Evolutionary conservation across 176 grass and related monocot genomes (phyloP), one percentile per base, ranked within the genome.

Genomic region (Ensete glaucum): DNA sequence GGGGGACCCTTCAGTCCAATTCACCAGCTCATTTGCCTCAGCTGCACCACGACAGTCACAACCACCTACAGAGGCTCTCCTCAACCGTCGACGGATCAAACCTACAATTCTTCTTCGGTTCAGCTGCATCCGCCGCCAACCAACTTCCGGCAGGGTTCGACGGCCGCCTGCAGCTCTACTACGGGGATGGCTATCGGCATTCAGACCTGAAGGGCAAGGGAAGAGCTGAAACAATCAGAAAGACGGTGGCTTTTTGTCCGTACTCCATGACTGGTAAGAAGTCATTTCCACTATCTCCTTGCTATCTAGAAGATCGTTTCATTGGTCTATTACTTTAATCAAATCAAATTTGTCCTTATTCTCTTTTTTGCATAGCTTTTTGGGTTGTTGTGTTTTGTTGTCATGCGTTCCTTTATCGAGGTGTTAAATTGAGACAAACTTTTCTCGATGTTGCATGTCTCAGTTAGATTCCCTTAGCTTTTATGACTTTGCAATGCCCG

Each of bases 1-100:
- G 78, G 78, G 78, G 78, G 78, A 80, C 78, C 78, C 78, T 80
- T 80, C 78, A 80, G 78, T 80, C 78, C 78, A 80, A 80, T 80
- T 80, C 78, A 53, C 78, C 68, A 53, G 59, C 69, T 73, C 78
- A 73, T 49, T 80, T 80, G 78, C 69, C 78, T 80, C 76, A 78
- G 16, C 76, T 69, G 21, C 64, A 78, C 64, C 14, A 78, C 52
- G 14, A 78, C 13, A 27, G 23, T 64, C 69, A 80, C 54, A 57
- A 80, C 49, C 78, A 80, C 69, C 55, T 80, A 53, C 78, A 80
- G 43, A 80, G 69, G 69, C 78, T 80, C 69, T 80, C 78, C 65
- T 53, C 78, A 34, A 70, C 68, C 9, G 68, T 80, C 14, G 78
- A 80, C 69, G 69, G 69, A 80, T 53, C 78, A 10, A 80, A 64